Conservation (phyloP, 164 flowering plant species). For the Cinnamomum micranthum region DNA sequence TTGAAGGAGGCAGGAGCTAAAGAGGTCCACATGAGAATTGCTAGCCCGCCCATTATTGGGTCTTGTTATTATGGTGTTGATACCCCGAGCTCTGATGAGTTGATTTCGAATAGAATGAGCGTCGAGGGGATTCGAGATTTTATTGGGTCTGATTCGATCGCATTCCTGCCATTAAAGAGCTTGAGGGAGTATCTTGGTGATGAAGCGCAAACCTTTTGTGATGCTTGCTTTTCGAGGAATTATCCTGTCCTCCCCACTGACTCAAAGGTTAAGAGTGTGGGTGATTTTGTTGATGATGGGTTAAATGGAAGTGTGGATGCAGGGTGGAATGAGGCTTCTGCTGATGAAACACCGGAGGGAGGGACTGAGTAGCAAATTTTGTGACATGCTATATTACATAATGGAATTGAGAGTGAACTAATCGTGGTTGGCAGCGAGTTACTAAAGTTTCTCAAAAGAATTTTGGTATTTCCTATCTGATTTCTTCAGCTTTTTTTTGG, state of each 20-base stretch:
- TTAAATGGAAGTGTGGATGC: constrained; percentile 28
- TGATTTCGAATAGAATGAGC: constrained; percentile 75
- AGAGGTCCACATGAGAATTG: constrained; percentile 96
- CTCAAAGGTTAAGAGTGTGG: constrained; percentile 51
- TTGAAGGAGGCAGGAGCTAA: constrained; percentile 86
- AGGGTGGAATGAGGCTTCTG: constrained; percentile 37
- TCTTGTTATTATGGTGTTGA: constrained; percentile 93
- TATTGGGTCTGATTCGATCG: constrained; percentile 80
- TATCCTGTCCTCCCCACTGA: constrained; percentile 79
- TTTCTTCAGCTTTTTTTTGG: no score
- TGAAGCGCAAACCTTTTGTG: constrained; percentile 54
- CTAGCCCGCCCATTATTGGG: constrained; percentile 82
- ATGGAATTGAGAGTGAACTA: neutral
- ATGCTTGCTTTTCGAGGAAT: constrained; percentile 83
- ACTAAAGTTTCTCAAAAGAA: no score
- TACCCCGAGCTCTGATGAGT: constrained; percentile 69
- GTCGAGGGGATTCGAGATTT: constrained; percentile 66
- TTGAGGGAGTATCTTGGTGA: constrained; percentile 48
- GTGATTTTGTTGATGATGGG: constrained; percentile 63
- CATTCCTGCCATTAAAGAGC: constrained; percentile 61
- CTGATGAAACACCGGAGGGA: neutral
- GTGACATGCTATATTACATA: neutral
- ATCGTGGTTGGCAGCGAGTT: no score
- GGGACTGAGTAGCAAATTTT: neutral
- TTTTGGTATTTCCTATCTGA: no score